A percentile compares a stretch with the other conserved stretches of the same genome.
Evolutionary conservation across 805 yeast species (phyloP).

Genomic region (Jamesozyma spencerorum): DNA sequence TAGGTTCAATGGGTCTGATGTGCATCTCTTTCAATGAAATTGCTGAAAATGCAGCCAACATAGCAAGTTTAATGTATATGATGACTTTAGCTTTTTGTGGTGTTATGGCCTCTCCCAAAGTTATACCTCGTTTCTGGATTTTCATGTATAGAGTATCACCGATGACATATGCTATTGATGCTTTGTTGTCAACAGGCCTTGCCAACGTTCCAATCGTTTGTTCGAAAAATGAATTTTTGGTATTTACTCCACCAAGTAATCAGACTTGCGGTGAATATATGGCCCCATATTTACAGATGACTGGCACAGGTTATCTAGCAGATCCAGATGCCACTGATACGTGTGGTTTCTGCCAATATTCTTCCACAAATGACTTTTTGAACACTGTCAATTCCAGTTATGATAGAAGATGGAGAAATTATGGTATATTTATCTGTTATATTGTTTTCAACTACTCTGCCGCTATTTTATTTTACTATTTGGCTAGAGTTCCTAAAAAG

Average conservation of each 20-base stretch:
- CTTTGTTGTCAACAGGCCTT: slow-evolving; percentile 40
- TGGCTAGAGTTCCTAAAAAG: no score
- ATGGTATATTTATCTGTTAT: slow-evolving; percentile 46
- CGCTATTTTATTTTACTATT: slow-evolving; percentile 41
- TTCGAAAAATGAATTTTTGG: slow-evolving; percentile 19
- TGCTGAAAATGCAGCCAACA: slow-evolving; percentile 56
- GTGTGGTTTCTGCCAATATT: slow-evolving; percentile 50
- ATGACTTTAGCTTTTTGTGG: slow-evolving; percentile 43
- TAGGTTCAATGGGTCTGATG: slow-evolving; percentile 50
- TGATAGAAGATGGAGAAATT: slow-evolving; percentile 44
- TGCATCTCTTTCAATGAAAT: slow-evolving; percentile 50
- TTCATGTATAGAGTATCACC: slow-evolving; percentile 36
- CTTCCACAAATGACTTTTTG: slow-evolving; percentile 47
- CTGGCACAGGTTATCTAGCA: slow-evolving; percentile 20
- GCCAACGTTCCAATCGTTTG: slow-evolving; percentile 40
- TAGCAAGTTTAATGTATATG: slow-evolving; percentile 48
- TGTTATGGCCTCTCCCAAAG: slow-evolving; percentile 30
- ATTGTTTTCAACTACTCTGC: slow-evolving; percentile 36
- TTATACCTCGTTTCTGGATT: slow-evolving; percentile 37
- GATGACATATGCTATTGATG: slow-evolving; percentile 36
- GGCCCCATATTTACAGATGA: slow-evolving; percentile 10
- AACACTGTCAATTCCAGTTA: slow-evolving; percentile 22
- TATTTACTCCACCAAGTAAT: slow-evolving; percentile 16
- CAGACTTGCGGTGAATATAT: slow-evolving; percentile 21
- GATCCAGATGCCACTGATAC: slow-evolving; percentile 32